Evolutionary conservation across 148 eudicot species (phyloP).

Genomic region (Bassia scoparia): DNA sequence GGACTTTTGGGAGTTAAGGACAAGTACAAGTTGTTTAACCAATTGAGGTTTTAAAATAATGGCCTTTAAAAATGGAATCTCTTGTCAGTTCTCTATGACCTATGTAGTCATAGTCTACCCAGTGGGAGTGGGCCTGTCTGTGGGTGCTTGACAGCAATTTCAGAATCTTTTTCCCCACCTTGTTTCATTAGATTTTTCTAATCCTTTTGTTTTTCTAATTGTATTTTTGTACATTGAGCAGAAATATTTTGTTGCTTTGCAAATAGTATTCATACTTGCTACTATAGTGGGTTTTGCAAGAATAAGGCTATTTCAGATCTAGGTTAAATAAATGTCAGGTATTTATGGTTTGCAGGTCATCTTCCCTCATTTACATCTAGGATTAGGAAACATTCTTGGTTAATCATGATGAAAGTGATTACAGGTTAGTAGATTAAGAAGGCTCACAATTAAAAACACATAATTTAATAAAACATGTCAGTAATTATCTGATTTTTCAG

Average conservation of each 20-base stretch:
- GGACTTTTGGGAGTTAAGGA: conserved; percentile 2
- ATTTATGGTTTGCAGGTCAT: not conserved
- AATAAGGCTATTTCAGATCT: not conserved
- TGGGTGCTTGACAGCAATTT: conserved; percentile 9
- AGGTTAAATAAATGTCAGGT: not conserved
- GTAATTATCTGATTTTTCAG: no score
- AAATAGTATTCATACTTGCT: not conserved
- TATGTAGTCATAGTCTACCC: conserved; percentile 5
- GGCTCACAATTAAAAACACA: not conserved
- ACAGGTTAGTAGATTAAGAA: not conserved
- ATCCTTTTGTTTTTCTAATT: not conserved
- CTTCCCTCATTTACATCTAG: not conserved
- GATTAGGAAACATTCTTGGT: not conserved
- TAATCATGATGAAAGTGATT: not conserved
- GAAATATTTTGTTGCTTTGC: not conserved
- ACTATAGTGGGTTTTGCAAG: not conserved
- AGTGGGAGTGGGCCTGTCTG: conserved; percentile 8
- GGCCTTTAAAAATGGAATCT: conserved; percentile 12
- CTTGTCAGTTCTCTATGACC: not conserved
- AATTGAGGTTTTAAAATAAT: conserved; percentile 8
- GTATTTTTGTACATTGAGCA: not conserved
- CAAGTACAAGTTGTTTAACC: conserved; percentile 1
- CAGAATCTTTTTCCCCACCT: conserved; percentile 12
- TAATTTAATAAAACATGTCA: not conserved
- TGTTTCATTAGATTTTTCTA: not conserved